These are phyloP conservation scores for Heracleum sosnowskyi DNA, from an alignment of 129 eudicot species.

Conservation along the genomic window DNA sequence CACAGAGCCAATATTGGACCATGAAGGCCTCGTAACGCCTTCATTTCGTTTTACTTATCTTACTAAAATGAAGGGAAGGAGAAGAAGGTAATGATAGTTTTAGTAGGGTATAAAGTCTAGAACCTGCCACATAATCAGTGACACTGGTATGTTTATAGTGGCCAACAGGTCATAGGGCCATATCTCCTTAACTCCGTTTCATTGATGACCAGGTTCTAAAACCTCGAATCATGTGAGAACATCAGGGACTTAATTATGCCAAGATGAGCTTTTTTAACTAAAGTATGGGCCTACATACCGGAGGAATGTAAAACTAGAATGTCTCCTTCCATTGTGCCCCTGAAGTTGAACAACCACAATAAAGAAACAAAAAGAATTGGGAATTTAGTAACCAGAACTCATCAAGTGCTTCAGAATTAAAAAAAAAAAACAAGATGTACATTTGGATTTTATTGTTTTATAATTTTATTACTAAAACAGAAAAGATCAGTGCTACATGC, in stretches of 20 bases:
- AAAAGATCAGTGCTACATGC: background rate
- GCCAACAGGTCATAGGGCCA: background rate
- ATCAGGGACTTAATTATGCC: constrained; percentile 74
- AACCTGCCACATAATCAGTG: background rate
- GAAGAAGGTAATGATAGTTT: too few relatives aligned
- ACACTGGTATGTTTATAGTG: background rate
- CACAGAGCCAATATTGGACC: background rate
- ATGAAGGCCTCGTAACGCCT: background rate
- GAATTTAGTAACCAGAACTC: background rate
- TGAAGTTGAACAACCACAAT: constrained; percentile 17
- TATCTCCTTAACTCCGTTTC: background rate
- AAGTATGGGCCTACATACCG: constrained; percentile 46
- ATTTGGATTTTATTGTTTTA: background rate
- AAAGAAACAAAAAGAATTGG: background rate
- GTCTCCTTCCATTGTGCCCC: constrained; percentile 81
- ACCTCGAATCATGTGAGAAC: constrained; percentile 88
- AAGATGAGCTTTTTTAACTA: constrained; percentile 69
- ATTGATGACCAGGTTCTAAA: background rate
- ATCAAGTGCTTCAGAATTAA: background rate
- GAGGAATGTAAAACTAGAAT: constrained; percentile 40
- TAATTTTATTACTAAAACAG: background rate
- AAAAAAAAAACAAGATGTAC: too few relatives aligned
- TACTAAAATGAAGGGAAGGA: background rate
- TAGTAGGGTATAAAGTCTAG: background rate
- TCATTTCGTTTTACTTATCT: background rate